Conservation (phyloP, 2,329 filamentous ascomycete genomes). For the Colletotrichum sojae region DNA sequence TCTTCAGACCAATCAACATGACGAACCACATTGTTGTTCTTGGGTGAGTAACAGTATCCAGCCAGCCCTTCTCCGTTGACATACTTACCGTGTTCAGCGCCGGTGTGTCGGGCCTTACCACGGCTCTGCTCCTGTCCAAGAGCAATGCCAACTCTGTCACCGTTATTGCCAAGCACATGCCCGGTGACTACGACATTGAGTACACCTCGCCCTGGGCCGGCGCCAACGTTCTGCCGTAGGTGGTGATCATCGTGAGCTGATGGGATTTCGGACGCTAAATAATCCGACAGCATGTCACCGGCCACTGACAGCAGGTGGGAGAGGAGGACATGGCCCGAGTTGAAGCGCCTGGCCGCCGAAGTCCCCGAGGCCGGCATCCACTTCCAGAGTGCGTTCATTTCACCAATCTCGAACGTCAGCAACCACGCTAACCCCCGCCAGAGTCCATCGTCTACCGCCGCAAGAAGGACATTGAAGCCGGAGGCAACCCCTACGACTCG, state of each 20-base stretch:
- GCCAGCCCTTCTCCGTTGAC: background rate
- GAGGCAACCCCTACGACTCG: constrained; percentile 76
- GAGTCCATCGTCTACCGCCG: constrained; percentile 63
- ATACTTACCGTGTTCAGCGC: constrained; percentile 50
- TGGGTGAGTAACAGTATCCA: constrained; percentile 48
- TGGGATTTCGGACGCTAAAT: background rate
- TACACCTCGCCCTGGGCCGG: constrained; percentile 88
- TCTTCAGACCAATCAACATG: constrained; percentile 42
- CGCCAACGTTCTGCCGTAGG: constrained; percentile 79
- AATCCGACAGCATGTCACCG: constrained; percentile 50
- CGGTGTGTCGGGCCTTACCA: constrained; percentile 67
- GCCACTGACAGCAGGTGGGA: constrained; percentile 64
- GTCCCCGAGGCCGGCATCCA: constrained; percentile 82
- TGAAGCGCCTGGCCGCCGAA: constrained; percentile 68
- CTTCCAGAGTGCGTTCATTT: constrained; percentile 68
- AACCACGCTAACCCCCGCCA: constrained; percentile 54
- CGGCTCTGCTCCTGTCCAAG: constrained; percentile 63
- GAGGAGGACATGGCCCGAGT: constrained; percentile 69
- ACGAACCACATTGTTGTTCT: constrained; percentile 68
- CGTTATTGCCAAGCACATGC: constrained; percentile 80
- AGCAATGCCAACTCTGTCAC: constrained; percentile 58
- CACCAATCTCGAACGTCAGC: constrained; percentile 52
- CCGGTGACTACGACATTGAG: constrained; percentile 87
- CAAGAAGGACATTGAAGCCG: constrained; percentile 70
- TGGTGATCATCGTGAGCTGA: constrained; percentile 19